Evolutionary conservation across 164 flowering plant genomes (phyloP).

Genomic region (Taxillus chinensis): DNA sequence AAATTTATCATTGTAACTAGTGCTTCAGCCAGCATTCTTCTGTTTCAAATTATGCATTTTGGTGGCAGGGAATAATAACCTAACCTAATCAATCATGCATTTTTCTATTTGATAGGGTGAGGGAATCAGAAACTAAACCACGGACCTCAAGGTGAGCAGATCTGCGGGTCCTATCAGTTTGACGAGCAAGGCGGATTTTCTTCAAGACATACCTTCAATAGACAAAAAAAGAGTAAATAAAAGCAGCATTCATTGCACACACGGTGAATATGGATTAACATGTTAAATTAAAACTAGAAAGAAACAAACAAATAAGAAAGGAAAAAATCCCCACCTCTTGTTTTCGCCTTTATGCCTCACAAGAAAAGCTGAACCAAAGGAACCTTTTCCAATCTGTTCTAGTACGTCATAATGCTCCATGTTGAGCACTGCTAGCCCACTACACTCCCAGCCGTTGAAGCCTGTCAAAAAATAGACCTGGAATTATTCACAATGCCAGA

Average conservation of each 20-base stretch:
- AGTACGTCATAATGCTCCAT: constrained; percentile 94
- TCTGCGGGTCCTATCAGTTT: constrained; percentile 83
- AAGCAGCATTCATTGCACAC: neutral
- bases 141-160: constrained; percentile 91
- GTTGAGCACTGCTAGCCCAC: neutral
- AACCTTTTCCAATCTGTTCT: constrained; percentile 94
- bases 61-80: no score
- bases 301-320: neutral
- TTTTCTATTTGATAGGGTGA: neutral
- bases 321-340: constrained; percentile 54
- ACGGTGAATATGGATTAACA: neutral
- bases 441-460: no score
- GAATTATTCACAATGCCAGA: no score
- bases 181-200: constrained; percentile 97
- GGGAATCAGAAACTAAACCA: neutral
- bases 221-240: neutral
- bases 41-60: no score
- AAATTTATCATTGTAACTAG: neutral
- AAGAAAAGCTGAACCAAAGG: constrained; percentile 95
- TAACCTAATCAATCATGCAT: no score
- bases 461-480: no score
- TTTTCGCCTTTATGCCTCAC: constrained; percentile 85
- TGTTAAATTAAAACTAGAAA: neutral
- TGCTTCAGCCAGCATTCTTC: no score
- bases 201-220: constrained; percentile 82